Conservation (phyloP, 495 filamentous ascomycete species). For the Podospora sp. region DNA sequence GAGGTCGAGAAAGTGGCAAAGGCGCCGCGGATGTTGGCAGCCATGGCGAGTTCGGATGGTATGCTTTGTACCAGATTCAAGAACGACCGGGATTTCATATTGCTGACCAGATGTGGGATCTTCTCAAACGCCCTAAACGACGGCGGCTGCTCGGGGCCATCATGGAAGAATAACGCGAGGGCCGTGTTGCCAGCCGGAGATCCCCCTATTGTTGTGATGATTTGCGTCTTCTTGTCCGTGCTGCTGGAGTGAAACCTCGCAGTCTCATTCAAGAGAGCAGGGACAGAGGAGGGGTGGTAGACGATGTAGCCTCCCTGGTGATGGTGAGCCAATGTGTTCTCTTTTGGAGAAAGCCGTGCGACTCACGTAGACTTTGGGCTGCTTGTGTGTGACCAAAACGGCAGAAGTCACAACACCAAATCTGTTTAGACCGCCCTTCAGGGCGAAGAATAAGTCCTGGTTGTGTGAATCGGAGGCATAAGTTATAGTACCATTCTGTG, state of each 20-base stretch:
- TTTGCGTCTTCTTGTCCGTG: conserved; percentile 45
- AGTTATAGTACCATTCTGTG: conserved; percentile 33
- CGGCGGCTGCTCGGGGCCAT: conserved; percentile 58
- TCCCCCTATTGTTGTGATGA: conserved; percentile 55
- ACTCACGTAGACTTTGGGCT: conserved; percentile 27
- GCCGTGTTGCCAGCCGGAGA: conserved; percentile 53
- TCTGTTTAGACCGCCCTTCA: conserved; percentile 55
- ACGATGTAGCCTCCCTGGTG: conserved; percentile 51
- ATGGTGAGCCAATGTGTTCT: background rate
- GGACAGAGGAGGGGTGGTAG: conserved; percentile 30
- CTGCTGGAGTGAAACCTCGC: conserved; percentile 49
- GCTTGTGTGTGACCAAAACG: conserved; percentile 48
- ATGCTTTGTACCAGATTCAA: conserved; percentile 43
- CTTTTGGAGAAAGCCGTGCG: too few species aligned
- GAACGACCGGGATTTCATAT: conserved; percentile 55
- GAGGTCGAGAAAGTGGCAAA: conserved; percentile 34
- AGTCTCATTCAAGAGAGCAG: conserved; percentile 55
- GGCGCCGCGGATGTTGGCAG: conserved; percentile 24
- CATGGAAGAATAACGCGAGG: conserved; percentile 60
- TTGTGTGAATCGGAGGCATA: conserved; percentile 33
- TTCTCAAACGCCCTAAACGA: conserved; percentile 60
- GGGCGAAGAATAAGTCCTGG: conserved; percentile 59
- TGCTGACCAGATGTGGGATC: conserved; percentile 48
- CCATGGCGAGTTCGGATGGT: conserved; percentile 18
- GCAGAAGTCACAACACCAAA: conserved; percentile 58